Base-by-base conservation (phyloP, 2,329 filamentous ascomycete genomes). In the Cryphonectria naterciae region DNA sequence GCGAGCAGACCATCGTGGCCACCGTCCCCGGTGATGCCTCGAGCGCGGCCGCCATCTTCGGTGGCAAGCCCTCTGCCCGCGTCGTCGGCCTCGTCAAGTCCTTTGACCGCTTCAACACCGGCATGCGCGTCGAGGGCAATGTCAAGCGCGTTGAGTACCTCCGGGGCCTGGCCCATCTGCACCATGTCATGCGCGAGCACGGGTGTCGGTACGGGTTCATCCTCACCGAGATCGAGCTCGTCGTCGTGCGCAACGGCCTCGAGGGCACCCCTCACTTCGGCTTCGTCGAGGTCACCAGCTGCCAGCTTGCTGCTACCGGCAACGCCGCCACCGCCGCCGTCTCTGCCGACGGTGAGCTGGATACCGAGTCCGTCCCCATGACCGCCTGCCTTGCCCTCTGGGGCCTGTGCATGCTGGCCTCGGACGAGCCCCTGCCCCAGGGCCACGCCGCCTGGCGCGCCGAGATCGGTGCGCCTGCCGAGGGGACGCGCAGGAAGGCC, bases 201-300 rank as follows among this genome's bases (percentile, higher is more conserved):
- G 91, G 91, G 75, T 97, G 93, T 79, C 91, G 95, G 71, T 98
- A 98, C 80, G 95, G 95, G 68, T 98, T 97, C 85, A 95, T 98
- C 80, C 90, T 98, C 78, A 98, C 94, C 1, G 95, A 98, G 82
- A 97, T 97, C 76, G 95, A 98, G 83, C 90, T 98, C 11, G 91
- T 98, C 54, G 90, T 96, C 76, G 94, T 97, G 0, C 93, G 95
- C 77, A 93, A 92, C 75, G 94, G 95, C 67, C 88, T 79, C 75
- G 91, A 86, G 77, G 82, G 86, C 56, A 89, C 90, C 1, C 95
- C 95, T 0, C 90, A 94, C 79, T 98, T 97, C 78, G 95, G 95
- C n/a, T 93, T 91, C 80, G 85, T 98, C 6, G 95, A 98, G 80
- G 87, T 97, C 39, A 83, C 85, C 25, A 86, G 84, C 60, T 85